These are phyloP conservation scores for Cyclospora cayetanensis DNA, from an alignment of 169 alveolate species.

Conservation along the genomic window DNA sequence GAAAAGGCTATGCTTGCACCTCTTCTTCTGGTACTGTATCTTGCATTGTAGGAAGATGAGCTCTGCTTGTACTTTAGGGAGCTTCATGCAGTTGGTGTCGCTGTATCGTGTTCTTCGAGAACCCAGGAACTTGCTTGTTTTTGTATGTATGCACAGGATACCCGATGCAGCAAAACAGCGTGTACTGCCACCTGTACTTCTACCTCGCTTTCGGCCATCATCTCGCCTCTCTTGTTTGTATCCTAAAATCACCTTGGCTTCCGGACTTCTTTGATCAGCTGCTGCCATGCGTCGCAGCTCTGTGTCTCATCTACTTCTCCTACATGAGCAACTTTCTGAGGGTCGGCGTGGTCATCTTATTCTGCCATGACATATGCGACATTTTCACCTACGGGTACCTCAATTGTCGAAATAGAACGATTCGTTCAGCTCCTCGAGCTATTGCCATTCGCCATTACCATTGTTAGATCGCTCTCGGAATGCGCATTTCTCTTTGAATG, in stretches of 20 bases:
- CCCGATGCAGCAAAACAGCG: slow-evolving; percentile 78
- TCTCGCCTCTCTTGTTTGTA: slow-evolving; percentile 73
- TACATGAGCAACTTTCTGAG: slow-evolving; percentile 79
- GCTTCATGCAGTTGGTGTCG: not conserved
- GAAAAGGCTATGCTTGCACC: not conserved
- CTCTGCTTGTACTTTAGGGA: not conserved
- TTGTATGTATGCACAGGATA: slow-evolving; percentile 69
- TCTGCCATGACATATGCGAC: slow-evolving; percentile 82
- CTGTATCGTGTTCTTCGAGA: not conserved
- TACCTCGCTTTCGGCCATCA: slow-evolving; percentile 79
- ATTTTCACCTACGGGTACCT: slow-evolving; percentile 80
- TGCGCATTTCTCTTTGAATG: too few species aligned
- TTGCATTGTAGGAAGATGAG: not conserved
- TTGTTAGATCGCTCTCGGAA: too few species aligned
- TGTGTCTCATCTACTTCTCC: slow-evolving; percentile 78
- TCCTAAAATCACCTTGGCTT: slow-evolving; percentile 73
- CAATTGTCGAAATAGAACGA: too few species aligned
- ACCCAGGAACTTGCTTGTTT: not conserved
- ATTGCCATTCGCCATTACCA: too few species aligned
- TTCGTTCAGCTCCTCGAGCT: too few species aligned
- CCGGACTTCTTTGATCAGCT: slow-evolving; percentile 81
- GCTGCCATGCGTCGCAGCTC: slow-evolving; percentile 78
- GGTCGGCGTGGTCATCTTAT: slow-evolving; percentile 79
- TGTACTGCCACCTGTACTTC: slow-evolving; percentile 76
- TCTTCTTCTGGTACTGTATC: not conserved